Base-by-base conservation (phyloP, 148 eudicot species). In the Diospyros lotus region DNA sequence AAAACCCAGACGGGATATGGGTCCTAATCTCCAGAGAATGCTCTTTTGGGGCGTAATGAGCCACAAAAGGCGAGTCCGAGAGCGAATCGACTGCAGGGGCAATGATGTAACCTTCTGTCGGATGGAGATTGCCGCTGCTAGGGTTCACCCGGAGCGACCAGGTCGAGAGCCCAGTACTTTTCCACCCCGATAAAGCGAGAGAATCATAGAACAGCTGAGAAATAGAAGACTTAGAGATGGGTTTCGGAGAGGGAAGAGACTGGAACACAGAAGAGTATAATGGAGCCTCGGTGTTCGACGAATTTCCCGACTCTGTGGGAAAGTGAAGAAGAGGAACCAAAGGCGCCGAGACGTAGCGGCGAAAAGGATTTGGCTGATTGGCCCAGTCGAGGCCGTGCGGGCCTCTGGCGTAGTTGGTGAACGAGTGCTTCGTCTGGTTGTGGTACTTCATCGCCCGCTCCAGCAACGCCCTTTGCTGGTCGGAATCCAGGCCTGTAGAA, bases 131-230 rank as follows among this genome's bases (percentile, higher is more conserved):
- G 6, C 98, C 97, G 73, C 93, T 92, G 78, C 98, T 94, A 73
- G 97, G 98, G 83, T 94, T 94, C 1, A 90, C 97, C 59, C 98
- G 81, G 50, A 94, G 92, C 9, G 96, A 86, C 97, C 97, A 94
- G 1, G 95, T 89, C 15, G 97, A 92, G 73, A 75, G 80, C 53
- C 93, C 93, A 66, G 91, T 74, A 3, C 87, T 83, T 80, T 92
- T 92, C 98, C 98, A 94, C 38, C 97, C 98, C 14, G 98, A 94
- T 45, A 94, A 75, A 39, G 98, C 93, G 44, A 94, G 78, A 52
- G 98, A 94, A 73, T 94, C 85, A 69, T 86, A 89, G 63, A 94
- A 79, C 71, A 94, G 75, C 74, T 84, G 87, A 64, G 98, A 92
- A 72, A 92, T 81, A 28, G 92, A 53, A 11, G 86, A 41, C 72